These are phyloP conservation scores for Echites panduratus DNA, from an alignment of 257 asterid species.

Conservation along the genomic window DNA sequence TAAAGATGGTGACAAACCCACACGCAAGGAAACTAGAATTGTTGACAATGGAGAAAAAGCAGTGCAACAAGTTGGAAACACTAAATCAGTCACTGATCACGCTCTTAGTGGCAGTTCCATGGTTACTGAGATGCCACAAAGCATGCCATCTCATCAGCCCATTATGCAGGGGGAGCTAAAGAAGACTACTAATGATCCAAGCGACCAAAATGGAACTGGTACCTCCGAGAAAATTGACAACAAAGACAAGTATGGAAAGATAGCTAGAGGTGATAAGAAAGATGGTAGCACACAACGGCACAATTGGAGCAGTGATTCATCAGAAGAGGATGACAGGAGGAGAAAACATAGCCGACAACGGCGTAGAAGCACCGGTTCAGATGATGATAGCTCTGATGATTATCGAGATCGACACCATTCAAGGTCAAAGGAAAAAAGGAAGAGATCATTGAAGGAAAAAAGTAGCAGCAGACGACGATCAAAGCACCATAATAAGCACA, in stretches of 20 bases:
- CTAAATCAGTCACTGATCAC: conserved; percentile 16
- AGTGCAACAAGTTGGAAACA: conserved; percentile 17
- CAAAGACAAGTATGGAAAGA: conserved; percentile 9
- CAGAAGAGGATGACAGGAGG: conserved; percentile 56
- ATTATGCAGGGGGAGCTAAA: conserved; percentile 15
- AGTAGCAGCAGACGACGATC: conserved; percentile 61
- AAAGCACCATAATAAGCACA: conserved; percentile 65
- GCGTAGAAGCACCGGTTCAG: conserved; percentile 35
- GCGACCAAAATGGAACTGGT: conserved; percentile 19
- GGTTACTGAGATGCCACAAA: conserved; percentile 19
- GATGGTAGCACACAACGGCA: conserved; percentile 20
- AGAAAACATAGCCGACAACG: conserved; percentile 42
- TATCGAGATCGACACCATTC: conserved; percentile 34
- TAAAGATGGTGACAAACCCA: conserved; percentile 22
- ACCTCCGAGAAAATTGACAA: conserved; percentile 1
- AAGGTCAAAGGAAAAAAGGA: conserved; percentile 47
- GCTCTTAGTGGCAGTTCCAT: conserved; percentile 16
- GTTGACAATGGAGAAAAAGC: conserved; percentile 23
- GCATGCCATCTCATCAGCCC: conserved; percentile 8
- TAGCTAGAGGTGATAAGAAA: conserved; percentile 20
- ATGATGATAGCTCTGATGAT: conserved; percentile 36
- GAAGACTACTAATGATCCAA: background rate
- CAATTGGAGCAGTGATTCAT: conserved; percentile 35
- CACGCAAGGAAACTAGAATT: conserved; percentile 22
- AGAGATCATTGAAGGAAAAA: conserved; percentile 40